phyloP scores from a whole-genome alignment of 2,329 filamentous ascomycete species.

The Scedosporium dehoogii region DNA sequence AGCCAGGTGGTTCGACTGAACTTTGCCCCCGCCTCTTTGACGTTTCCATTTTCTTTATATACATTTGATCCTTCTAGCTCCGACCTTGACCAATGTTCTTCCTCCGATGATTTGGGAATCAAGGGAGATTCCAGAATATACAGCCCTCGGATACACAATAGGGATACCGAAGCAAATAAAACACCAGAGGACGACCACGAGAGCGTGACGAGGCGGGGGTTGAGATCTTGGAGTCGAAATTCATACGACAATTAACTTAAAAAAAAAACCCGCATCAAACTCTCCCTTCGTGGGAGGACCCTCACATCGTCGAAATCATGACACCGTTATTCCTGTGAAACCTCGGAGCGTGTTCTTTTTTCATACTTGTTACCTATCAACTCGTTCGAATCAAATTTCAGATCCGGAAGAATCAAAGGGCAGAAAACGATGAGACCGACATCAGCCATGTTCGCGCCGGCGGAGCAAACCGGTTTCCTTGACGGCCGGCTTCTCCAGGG shows the following conservation, averaged over 20 bases:
- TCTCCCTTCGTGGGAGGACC: too few species aligned
- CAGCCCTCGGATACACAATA: not conserved
- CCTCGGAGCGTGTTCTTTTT: too few species aligned
- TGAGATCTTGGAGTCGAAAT: not conserved
- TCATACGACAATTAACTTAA: not conserved
- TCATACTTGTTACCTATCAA: too few species aligned
- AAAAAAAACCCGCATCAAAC: not conserved
- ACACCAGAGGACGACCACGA: not conserved
- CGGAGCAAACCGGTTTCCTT: conserved; percentile 6
- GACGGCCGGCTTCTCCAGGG: conserved; percentile 35
- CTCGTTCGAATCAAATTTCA: too few species aligned
- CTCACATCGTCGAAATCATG: too few species aligned
- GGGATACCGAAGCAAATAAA: not conserved
- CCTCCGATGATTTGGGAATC: not conserved
- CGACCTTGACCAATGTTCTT: not conserved
- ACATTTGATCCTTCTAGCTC: not conserved
- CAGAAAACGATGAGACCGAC: not conserved
- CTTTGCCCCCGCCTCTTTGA: not conserved
- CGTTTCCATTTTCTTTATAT: not conserved
- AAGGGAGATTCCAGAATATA: not conserved
- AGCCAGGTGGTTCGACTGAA: not conserved
- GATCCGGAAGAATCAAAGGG: too few species aligned
- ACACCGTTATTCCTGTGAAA: too few species aligned
- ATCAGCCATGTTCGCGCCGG: not conserved
- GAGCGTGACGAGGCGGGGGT: not conserved